A percentile compares a stretch with the other conserved stretches of the same genome.
Conservation (phyloP, 768 basidiomycete species). For the Tricholoma hemisulphureum region DNA sequence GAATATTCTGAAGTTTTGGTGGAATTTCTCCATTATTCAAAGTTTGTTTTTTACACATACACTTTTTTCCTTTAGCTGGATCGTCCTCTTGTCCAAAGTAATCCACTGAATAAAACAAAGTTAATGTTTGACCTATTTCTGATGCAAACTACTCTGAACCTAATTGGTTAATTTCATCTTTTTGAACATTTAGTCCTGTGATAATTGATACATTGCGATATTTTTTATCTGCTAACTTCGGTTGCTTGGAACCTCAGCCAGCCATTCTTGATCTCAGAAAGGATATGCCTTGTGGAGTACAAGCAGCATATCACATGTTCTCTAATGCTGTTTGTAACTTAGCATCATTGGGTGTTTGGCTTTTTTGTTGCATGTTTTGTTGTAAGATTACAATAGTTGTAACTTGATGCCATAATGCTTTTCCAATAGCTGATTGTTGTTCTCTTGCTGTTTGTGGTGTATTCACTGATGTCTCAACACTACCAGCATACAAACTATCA, state of each 20-base stretch:
- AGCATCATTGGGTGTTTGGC: slow-evolving; percentile 21
- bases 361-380: slow-evolving; percentile 32
- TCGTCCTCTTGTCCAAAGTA: not conserved
- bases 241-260: not conserved
- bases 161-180: no score
- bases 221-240: slow-evolving; percentile 8
- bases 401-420: no score
- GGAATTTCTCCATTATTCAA: not conserved
- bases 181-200: slow-evolving; percentile 21
- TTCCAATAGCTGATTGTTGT: no score
- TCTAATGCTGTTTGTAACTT: slow-evolving; percentile 16
- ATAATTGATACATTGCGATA: slow-evolving; percentile 30
- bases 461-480: slow-evolving; percentile 33
- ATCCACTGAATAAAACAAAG: slow-evolving; percentile 24
- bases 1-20: no score
- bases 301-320: slow-evolving; percentile 18
- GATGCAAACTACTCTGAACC: slow-evolving; percentile 21
- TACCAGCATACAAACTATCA: slow-evolving; percentile 22
- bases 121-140: slow-evolving; percentile 16
- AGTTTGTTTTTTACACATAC: slow-evolving; percentile 5
- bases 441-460: no score
- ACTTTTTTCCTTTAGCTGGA: not conserved
- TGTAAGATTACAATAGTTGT: slow-evolving; percentile 30
- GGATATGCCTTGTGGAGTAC: no score
- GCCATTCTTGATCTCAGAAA: no score